phyloP scores from a whole-genome alignment of 2,329 filamentous ascomycete genomes.

The Penicillium expansum region DNA sequence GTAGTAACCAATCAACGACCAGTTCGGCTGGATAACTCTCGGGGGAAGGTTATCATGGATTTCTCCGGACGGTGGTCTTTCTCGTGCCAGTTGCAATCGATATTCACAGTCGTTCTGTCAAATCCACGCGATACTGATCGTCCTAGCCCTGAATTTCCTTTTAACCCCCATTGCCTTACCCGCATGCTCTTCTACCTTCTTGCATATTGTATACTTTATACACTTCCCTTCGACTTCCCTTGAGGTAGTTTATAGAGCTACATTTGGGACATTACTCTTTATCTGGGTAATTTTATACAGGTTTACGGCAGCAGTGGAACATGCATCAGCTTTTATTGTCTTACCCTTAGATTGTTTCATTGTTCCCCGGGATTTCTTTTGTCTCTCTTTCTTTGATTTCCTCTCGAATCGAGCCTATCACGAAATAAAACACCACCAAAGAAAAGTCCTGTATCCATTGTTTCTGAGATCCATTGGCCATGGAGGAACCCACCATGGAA shows the following conservation, averaged over 20 bases:
- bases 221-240: conserved; percentile 33
- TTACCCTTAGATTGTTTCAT: conserved; percentile 40
- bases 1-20: conserved; percentile 18
- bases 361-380: conserved; percentile 24
- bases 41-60: conserved; percentile 27
- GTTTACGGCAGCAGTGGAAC: conserved; percentile 41
- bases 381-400: conserved; percentile 7
- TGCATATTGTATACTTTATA: conserved; percentile 24
- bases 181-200: conserved; percentile 22
- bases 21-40: conserved; percentile 15
- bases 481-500: conserved; percentile 48
- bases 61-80: conserved; percentile 20
- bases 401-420: conserved; percentile 6
- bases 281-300: conserved; percentile 33
- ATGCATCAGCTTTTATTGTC: conserved; percentile 52
- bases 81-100: conserved; percentile 29
- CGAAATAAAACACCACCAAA: not conserved
- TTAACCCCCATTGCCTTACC: conserved; percentile 32
- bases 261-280: conserved; percentile 6
- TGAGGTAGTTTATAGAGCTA: conserved; percentile 14
- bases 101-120: conserved; percentile 20
- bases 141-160: conserved; percentile 22
- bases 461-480: conserved; percentile 28
- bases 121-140: conserved; percentile 25
- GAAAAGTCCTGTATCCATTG: not conserved